A percentile compares a stretch with the other conserved stretches of the same genome.
Conservation (phyloP, 73 alveolate species). For the Paraurostyla sp. region DNA sequence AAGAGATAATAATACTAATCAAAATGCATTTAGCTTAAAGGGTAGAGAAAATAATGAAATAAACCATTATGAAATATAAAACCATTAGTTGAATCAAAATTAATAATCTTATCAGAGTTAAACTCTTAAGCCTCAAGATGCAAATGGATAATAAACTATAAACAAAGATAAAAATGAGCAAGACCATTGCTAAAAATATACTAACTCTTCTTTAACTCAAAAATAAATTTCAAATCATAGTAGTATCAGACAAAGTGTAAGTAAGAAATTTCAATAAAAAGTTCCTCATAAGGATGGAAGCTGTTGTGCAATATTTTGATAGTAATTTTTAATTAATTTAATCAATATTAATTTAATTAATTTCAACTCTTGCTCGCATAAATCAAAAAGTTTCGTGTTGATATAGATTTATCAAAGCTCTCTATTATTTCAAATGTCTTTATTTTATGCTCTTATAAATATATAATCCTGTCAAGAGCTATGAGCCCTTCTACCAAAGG, state of each 20-base stretch:
- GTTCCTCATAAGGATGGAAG: not conserved
- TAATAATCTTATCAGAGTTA: too few relatives aligned
- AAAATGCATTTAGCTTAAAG: too few relatives aligned
- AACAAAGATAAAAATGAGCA: not conserved
- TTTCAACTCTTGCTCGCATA: slow-evolving; percentile 25
- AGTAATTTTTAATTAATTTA: not conserved
- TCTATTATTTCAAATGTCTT: not conserved
- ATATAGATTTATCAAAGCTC: slow-evolving; percentile 34
- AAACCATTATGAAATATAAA: too few relatives aligned
- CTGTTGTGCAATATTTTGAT: not conserved
- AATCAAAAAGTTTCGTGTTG: slow-evolving; percentile 43
- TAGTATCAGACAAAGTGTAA: not conserved
- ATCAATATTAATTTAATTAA: not conserved
- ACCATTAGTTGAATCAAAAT: too few relatives aligned
- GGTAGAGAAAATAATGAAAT: too few relatives aligned
- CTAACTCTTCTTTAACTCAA: not conserved
- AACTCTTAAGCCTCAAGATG: too few relatives aligned
- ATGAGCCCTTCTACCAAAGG: slow-evolving; percentile 45
- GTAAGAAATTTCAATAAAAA: not conserved
- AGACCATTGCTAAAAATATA: not conserved
- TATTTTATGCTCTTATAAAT: not conserved
- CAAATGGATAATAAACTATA: too few relatives aligned
- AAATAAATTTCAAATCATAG: not conserved
- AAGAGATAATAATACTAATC: too few relatives aligned
- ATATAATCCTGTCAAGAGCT: slow-evolving; percentile 38